Evolutionary conservation across 2,329 filamentous ascomycete species (phyloP).

Genomic region (Verticillium longisporum): DNA sequence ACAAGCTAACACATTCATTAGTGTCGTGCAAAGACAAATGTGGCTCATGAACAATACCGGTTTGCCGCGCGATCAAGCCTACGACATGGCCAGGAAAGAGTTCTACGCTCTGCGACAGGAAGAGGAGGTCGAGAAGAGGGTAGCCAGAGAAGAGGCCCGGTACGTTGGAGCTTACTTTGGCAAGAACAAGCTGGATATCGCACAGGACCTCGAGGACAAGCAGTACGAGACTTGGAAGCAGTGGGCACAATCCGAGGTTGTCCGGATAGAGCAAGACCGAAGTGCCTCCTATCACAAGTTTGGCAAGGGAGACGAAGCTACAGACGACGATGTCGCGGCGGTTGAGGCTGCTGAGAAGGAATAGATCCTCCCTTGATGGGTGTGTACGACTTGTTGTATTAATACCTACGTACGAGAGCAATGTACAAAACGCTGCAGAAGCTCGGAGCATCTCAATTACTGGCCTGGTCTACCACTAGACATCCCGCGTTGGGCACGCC

Average conservation of each 20-base stretch:
- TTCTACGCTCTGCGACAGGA: conserved; percentile 81
- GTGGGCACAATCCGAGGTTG: conserved; percentile 57
- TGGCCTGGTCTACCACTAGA: conserved; percentile 20
- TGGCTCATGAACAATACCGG: conserved; percentile 67
- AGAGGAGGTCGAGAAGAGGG: conserved; percentile 73
- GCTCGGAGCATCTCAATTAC: background rate
- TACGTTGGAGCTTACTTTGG: conserved; percentile 86
- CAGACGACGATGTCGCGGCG: conserved; percentile 15
- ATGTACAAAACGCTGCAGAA: background rate
- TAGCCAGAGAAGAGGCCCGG: conserved; percentile 82
- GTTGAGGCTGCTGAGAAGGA: conserved; percentile 3
- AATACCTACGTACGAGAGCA: background rate
- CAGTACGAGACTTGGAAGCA: conserved; percentile 78
- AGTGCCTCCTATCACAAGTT: conserved; percentile 36
- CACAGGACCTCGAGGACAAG: conserved; percentile 75
- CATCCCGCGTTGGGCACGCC: conserved; percentile 28
- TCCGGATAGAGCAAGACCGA: conserved; percentile 29
- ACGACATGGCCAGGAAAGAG: conserved; percentile 81
- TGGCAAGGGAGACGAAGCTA: conserved; percentile 20
- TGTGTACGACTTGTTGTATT: background rate
- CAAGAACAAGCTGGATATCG: conserved; percentile 64
- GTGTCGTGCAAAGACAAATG: conserved; percentile 86
- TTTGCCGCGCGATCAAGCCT: conserved; percentile 62
- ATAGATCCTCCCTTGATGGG: background rate
- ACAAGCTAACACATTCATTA: conserved; percentile 26